Evolutionary conservation across 768 basidiomycete genomes (phyloP), one percentile per base, ranked within the genome.

Genomic region (Boletus tomentosulus): DNA sequence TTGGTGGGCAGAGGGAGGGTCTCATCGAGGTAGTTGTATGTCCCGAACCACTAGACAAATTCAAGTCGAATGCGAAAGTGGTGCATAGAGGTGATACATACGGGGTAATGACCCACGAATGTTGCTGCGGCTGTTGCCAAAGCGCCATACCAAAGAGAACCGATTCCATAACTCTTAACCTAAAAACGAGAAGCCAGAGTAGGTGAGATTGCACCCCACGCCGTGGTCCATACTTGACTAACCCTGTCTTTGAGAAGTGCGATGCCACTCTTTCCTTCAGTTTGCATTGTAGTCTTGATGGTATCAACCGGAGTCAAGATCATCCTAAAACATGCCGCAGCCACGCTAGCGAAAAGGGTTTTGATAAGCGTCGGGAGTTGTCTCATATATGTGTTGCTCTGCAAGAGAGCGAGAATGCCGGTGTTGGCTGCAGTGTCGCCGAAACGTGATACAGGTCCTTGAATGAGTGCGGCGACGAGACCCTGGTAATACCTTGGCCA

Each of bases 401-500:
- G 71, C 25, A 98, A 76, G 3, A 98, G 77, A 1, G 92, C 93
- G 22, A 96, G 78, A 55, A 97, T 92, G 9, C 93, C 95, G 0
- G 81, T 91, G 66, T 98, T 97, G 22, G 95, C 92, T 1, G 92
- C 92, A 3, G 96, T 98, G 70, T 98, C 96, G 0, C 93, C 94
- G 66, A 98, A 98, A 12, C 96, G 84, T 4, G 88, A 77, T 9
- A 87, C 75, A 0, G 88, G 88, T 42, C 87, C 95, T 72, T 91
- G 95, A 48, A 98, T 60, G 53, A 95, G 83, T 1, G 95, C 96
- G 1, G 94, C 89, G 0, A 69, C 63, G 34, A 98, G 79, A 6
- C 96, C 96, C 59, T 90, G 86, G 69, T 97, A 98, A 70, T 88
- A 97, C 41, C 95, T 81, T 35, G 79, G 74, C 75, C 80, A 87